Conservation (phyloP, 2,329 filamentous ascomycete genomes). For the Westerdykella aurantiaca region DNA sequence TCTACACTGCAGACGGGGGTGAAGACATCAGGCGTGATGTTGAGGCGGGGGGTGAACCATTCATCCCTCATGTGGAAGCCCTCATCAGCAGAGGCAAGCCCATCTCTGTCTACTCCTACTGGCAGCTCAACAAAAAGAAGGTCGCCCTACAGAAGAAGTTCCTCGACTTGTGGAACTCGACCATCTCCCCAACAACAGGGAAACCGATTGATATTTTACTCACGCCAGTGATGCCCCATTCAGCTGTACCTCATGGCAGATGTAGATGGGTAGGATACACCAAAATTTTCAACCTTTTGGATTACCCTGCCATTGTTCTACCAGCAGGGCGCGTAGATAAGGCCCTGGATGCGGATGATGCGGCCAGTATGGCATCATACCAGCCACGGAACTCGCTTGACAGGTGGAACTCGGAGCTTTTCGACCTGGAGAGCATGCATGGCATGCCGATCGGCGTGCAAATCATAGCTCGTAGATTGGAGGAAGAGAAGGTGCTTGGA, state of each 20-base stretch:
- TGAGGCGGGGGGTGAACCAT: slow-evolving; percentile 51
- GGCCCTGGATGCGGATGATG: slow-evolving; percentile 33
- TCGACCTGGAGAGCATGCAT: slow-evolving; percentile 29
- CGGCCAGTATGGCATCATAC: slow-evolving; percentile 31
- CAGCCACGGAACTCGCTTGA: slow-evolving; percentile 48
- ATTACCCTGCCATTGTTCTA: slow-evolving; percentile 55
- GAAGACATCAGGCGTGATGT: slow-evolving; percentile 57
- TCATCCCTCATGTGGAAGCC: slow-evolving; percentile 45
- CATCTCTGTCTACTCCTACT: slow-evolving; percentile 60
- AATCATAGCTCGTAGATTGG: slow-evolving; percentile 30
- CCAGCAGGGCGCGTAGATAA: slow-evolving; percentile 48
- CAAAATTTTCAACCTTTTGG: slow-evolving; percentile 57
- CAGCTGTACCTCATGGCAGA: slow-evolving; percentile 46
- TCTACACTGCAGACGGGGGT: slow-evolving; percentile 58
- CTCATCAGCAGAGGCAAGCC: slow-evolving; percentile 47
- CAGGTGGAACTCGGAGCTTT: slow-evolving; percentile 47
- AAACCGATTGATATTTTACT: slow-evolving; percentile 52
- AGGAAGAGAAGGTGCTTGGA: slow-evolving; percentile 37
- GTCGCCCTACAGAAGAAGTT: slow-evolving; percentile 50
- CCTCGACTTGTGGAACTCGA: slow-evolving; percentile 53
- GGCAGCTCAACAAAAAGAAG: slow-evolving; percentile 60
- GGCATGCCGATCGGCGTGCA: slow-evolving; percentile 36
- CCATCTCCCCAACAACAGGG: slow-evolving; percentile 41
- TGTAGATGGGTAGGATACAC: slow-evolving; percentile 53
- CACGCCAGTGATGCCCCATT: slow-evolving; percentile 56